Conservation (phyloP, 495 filamentous ascomycete species). For the Talaromyces trachyspermus region DNA sequence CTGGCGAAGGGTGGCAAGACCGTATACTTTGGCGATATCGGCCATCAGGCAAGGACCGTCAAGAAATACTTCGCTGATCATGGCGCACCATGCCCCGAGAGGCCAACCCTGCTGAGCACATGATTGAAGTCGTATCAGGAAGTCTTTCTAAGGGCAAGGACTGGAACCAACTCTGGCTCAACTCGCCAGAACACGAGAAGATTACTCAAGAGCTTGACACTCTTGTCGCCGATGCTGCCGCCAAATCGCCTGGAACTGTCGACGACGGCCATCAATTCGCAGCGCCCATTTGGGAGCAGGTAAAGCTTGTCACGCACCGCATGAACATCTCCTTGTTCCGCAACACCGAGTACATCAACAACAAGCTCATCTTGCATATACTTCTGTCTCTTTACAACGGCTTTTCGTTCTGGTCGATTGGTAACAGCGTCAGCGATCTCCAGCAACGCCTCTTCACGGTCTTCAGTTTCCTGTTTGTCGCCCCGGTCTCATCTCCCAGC, state of each 20-base stretch:
- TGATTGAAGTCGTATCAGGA: conserved; percentile 71
- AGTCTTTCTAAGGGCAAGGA: conserved; percentile 34
- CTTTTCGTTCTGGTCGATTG: conserved; percentile 36
- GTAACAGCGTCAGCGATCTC: conserved; percentile 21
- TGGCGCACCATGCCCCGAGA: conserved; percentile 63
- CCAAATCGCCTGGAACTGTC: conserved; percentile 21
- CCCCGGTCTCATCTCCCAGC: conserved; percentile 43
- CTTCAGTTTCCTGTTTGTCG: conserved; percentile 45
- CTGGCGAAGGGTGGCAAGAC: conserved; percentile 56
- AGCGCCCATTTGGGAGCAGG: conserved; percentile 48
- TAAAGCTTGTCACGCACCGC: conserved; percentile 47
- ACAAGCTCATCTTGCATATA: conserved; percentile 45
- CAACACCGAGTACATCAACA: conserved; percentile 56
- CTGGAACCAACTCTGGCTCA: conserved; percentile 60
- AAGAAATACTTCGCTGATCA: conserved; percentile 71
- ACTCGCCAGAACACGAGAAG: conserved; percentile 40
- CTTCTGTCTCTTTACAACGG: conserved; percentile 32
- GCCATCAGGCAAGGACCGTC: conserved; percentile 39
- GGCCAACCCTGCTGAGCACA: conserved; percentile 86
- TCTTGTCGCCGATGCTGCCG: conserved; percentile 38
- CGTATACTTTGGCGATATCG: conserved; percentile 65
- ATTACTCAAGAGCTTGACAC: conserved; percentile 46
- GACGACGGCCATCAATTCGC: conserved; percentile 49
- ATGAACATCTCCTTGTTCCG: conserved; percentile 55
- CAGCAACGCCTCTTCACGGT: conserved; percentile 37